Evolutionary conservation across 1,284 basidiomycete species (phyloP), one percentile per base, ranked within the genome.

Genomic region (Sparassis latifolia): DNA sequence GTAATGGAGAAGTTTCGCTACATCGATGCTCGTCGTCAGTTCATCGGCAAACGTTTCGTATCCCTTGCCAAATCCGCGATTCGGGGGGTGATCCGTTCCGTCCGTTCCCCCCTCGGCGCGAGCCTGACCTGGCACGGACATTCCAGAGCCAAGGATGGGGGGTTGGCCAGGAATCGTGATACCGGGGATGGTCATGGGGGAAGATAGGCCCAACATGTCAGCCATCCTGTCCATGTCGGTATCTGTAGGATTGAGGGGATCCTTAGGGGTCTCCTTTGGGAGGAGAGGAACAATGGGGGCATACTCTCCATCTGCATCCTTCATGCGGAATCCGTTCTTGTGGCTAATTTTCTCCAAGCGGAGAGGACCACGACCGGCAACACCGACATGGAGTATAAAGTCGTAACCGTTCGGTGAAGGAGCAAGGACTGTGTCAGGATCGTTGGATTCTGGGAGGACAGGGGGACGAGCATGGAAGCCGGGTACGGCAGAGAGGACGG

Each of bases 311-410:
- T 71, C 71, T 10, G 76, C 80, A 57, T 88, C 86, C 62, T 82
- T 84, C 78, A 84, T 80, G 47, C 79, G 72, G 59, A 86, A 89
- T 7, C 84, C 84, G 33, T 78, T 69, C 62, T 85, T 86, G 62
- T 89, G 86, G 1, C 74, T 77, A n/a, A 79, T 63, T 54, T 77
- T 73, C 63, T 89, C 86, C 66, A 88, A 73, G 30, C 82, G 73
- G 48, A 88, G 64, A 0, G 78, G 74, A 0, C 86, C 86, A 10
- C 80, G 73, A 5, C 79, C 78, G 2, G 83, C 84, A 10, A 83
- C 79, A 6, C 86, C 86, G 37, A 89, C 70, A 58, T 89, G 86
- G 57, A 89, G 76, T 45, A 88, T 76, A 54, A 88, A 79, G 61
- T 89, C 86, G 58, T 83, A 89, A n/a, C 84, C 83, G 45, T 69